Evolutionary conservation across 2,329 filamentous ascomycete genomes (phyloP), one percentile per base, ranked within the genome.

Genomic region (Aspergillus ochraceus): DNA sequence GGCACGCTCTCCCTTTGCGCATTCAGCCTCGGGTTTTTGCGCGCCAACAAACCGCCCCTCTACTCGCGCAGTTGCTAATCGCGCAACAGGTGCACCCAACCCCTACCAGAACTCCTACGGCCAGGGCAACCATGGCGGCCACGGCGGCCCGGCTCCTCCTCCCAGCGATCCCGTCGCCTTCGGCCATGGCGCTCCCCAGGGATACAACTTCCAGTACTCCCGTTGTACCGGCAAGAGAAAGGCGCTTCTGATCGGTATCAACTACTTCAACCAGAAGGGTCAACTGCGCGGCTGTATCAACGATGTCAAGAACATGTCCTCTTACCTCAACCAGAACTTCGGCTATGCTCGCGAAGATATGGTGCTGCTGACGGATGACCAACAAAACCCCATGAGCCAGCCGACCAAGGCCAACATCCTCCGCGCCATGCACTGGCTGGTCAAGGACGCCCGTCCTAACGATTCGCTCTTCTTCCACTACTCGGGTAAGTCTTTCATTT

Each of bases 381-480:
- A 97, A 79, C 92, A 97, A 75, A 97, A 97, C 69, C 91, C 92
- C 26, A 96, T 97, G 90, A 96, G 92, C 77, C 92, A 97, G 79
- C 94, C 94, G 9, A 97, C 92, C 5, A 97, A 97, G 77, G 90
- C 91, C 67, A 98, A 98, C 73, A 96, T 98, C 58, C 77, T 98
- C 42, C 86, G 94, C 55, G 94, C 94, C 30, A 98, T 98, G 94
- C 93, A 97, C 74, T 98, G 94, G 94, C 81, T 98, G 20, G 92
- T 97, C 59, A 97, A 97, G 78, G 93, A 97, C 72, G 93, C 94
- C 4, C 86, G 86, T 59, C 90, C 92, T 0, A 96, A 97, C 73
- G 94, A 98, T 74, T 96, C 94, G 4, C 84, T 98, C 6, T 98
- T 98, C 79, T 97, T 98, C 81, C 94, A 98, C 78, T 98, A 97